Evolutionary conservation across 441 rosid genomes (phyloP).

Genomic region (Jatropha podagrica): DNA sequence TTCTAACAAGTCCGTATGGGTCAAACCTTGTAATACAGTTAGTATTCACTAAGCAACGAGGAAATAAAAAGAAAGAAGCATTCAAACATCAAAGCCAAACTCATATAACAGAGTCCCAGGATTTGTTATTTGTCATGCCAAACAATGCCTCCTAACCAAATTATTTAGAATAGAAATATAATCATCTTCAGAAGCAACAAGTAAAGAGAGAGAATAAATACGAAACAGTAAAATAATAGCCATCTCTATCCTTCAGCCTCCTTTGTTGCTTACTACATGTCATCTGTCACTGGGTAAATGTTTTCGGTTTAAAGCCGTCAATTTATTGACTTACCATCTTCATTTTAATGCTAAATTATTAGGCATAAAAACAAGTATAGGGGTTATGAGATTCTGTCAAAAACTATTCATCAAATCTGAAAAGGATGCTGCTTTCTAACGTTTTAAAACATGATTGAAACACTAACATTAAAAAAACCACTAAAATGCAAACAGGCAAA

Average conservation of each 20-base stretch:
- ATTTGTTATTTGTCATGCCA: background rate
- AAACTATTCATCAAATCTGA: background rate
- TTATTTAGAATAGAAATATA: background rate
- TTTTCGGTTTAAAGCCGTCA: background rate
- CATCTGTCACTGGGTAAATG: background rate
- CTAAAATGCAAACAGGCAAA: background rate
- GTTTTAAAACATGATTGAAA: background rate
- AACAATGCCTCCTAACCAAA: background rate
- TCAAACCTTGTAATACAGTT: background rate
- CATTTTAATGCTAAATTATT: background rate
- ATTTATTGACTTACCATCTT: background rate
- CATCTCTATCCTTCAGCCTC: background rate
- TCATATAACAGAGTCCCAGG: too few species aligned
- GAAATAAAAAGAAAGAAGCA: background rate
- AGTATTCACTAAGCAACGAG: background rate
- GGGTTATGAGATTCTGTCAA: background rate
- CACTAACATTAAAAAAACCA: background rate
- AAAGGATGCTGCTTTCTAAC: background rate
- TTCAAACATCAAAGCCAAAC: background rate
- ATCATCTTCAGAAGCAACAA: conserved; percentile 1
- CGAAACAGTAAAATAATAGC: background rate
- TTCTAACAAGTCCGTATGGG: background rate
- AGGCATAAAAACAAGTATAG: background rate
- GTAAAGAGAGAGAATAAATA: background rate
- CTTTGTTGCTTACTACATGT: background rate